phyloP scores from a whole-genome alignment of 1,284 basidiomycete genomes.

The Chondrostereum purpureum region DNA sequence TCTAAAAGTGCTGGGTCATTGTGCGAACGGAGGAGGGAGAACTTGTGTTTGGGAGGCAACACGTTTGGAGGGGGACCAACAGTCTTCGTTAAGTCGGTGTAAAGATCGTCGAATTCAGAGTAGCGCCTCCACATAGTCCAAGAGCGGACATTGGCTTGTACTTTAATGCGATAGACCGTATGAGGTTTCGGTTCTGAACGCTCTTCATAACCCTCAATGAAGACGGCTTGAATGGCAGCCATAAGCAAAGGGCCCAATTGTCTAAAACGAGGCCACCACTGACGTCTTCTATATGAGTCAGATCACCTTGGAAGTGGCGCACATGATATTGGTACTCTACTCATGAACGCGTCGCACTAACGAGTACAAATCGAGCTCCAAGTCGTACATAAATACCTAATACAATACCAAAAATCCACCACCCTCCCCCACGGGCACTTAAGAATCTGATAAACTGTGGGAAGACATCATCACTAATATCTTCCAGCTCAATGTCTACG shows the following conservation, averaged over 20 bases:
- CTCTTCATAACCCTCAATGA: slow-evolving; percentile 64
- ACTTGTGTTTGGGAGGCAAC: slow-evolving; percentile 78
- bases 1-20: slow-evolving; percentile 51
- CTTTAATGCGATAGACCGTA: slow-evolving; percentile 73
- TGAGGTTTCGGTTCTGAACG: slow-evolving; percentile 66
- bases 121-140: slow-evolving; percentile 94
- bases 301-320: not conserved
- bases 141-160: slow-evolving; percentile 77
- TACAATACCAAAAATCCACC: slow-evolving; percentile 36
- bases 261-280: not conserved
- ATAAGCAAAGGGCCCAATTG: slow-evolving; percentile 25
- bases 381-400: slow-evolving; percentile 33
- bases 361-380: slow-evolving; percentile 53
- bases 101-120: slow-evolving; percentile 86
- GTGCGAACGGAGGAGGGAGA: slow-evolving; percentile 55
- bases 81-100: slow-evolving; percentile 73
- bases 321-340: not conserved
- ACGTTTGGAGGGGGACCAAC: slow-evolving; percentile 67
- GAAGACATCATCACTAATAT: slow-evolving; percentile 58
- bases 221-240: slow-evolving; percentile 71
- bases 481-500: slow-evolving; percentile 46
- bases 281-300: not conserved
- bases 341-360: slow-evolving; percentile 24
- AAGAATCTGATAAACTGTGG: slow-evolving; percentile 51
- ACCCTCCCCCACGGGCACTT: slow-evolving; percentile 31